Conservation (phyloP, 2,329 filamentous ascomycete species). For the Fusarium pseudograminearum region DNA sequence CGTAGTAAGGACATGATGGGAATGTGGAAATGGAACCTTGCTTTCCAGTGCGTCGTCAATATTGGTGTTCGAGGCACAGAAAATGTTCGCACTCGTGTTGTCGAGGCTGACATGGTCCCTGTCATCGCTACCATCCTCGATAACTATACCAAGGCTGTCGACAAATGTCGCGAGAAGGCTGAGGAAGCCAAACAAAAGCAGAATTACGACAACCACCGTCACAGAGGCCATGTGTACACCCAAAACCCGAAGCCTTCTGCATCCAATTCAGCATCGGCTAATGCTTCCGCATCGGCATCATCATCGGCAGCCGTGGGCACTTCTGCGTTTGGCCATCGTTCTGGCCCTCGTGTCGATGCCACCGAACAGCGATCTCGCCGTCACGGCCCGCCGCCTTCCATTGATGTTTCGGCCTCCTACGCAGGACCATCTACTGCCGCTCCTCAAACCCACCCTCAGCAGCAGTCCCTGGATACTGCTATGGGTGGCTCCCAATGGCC, state of each 20-base stretch:
- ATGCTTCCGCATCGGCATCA: slow-evolving; percentile 52
- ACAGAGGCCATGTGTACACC: slow-evolving; percentile 63
- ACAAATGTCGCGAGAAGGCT: slow-evolving; percentile 87
- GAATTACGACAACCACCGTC: slow-evolving; percentile 65
- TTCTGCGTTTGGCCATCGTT: slow-evolving; percentile 63
- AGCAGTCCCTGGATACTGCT: slow-evolving; percentile 44
- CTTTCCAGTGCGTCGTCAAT: slow-evolving; percentile 99
- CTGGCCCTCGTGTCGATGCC: slow-evolving; percentile 64
- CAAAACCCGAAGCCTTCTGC: slow-evolving; percentile 59
- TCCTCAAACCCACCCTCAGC: slow-evolving; percentile 33
- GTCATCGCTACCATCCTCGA: slow-evolving; percentile 98
- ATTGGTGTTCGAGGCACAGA: slow-evolving; percentile 97
- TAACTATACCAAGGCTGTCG: slow-evolving; percentile 97
- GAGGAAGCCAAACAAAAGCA: slow-evolving; percentile 84
- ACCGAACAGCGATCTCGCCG: slow-evolving; percentile 74
- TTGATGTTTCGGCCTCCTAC: slow-evolving; percentile 62
- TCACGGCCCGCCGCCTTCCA: slow-evolving; percentile 83
- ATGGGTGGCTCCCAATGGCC: slow-evolving; percentile 42
- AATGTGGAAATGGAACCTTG: slow-evolving; percentile 99
- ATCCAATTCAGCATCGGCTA: slow-evolving; percentile 50
- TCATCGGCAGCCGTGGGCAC: slow-evolving; percentile 29
- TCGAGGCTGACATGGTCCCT: slow-evolving; percentile 98
- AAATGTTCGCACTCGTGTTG: slow-evolving; percentile 90
- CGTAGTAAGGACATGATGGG: slow-evolving; percentile 99
- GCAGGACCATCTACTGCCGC: slow-evolving; percentile 54